Evolutionary conservation across 2,329 filamentous ascomycete genomes (phyloP).

Genomic region (Ampelomyces quisqualis): DNA sequence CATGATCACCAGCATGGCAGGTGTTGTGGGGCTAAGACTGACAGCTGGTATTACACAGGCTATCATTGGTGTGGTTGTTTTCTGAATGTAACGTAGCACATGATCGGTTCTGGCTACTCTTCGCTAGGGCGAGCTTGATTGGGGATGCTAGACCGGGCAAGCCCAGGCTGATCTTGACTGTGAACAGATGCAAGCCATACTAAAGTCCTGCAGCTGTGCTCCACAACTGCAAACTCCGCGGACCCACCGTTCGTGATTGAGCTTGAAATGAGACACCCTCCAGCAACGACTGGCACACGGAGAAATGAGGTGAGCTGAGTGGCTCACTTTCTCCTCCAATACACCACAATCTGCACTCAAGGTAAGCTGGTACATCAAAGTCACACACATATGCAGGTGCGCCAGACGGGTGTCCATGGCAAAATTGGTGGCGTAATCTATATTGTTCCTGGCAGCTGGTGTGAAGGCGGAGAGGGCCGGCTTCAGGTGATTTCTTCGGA

Average conservation of each 20-base stretch:
- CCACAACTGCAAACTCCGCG: constrained; percentile 6
- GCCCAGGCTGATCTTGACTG: constrained; percentile 7
- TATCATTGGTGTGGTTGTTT: constrained; percentile 20
- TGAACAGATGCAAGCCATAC: no score
- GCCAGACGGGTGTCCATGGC: no score
- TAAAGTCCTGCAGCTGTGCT: constrained; percentile 2
- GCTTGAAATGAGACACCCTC: no score
- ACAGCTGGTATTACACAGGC: constrained; percentile 6
- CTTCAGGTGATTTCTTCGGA: neutral
- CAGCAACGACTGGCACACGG: no score
- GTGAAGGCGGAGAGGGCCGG: neutral
- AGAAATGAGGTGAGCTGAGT: no score
- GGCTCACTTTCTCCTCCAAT: no score
- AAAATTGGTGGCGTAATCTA: no score
- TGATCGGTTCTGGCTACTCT: constrained; percentile 5
- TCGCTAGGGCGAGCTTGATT: constrained; percentile 14
- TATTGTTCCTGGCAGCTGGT: neutral
- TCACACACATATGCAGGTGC: no score
- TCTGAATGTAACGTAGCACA: constrained; percentile 13
- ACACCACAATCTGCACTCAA: no score
- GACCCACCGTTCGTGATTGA: constrained; percentile 1
- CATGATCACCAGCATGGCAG: constrained; percentile 1
- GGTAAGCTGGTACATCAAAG: no score
- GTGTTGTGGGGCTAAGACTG: constrained; percentile 9
- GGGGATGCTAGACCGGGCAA: constrained; percentile 5